A percentile compares a stretch with the other conserved stretches of the same genome.
These are phyloP conservation scores for Diaporthe humulicola DNA, from an alignment of 2,329 filamentous ascomycete species.

Conservation along the genomic window DNA sequence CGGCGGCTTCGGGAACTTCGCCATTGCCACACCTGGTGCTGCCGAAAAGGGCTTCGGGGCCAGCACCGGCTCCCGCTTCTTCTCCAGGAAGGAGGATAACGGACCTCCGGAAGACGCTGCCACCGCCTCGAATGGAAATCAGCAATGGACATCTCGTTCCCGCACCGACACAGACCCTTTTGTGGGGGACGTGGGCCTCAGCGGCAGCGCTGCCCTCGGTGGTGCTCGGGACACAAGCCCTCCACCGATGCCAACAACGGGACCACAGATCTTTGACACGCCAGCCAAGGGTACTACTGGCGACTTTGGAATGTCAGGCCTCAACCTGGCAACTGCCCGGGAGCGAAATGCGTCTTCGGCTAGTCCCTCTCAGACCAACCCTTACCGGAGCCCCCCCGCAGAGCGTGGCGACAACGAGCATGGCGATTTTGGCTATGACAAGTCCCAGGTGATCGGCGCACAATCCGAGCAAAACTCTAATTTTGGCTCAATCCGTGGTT, in stretches of 20 bases:
- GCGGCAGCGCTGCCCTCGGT: slow-evolving; percentile 80
- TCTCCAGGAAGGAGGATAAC: slow-evolving; percentile 65
- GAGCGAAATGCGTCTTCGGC: slow-evolving; percentile 76
- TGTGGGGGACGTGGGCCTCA: slow-evolving; percentile 72
- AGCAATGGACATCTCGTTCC: slow-evolving; percentile 71
- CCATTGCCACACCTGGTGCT: slow-evolving; percentile 70
- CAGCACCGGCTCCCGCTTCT: slow-evolving; percentile 73
- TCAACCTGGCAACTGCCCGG: slow-evolving; percentile 69
- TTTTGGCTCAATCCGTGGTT: slow-evolving; percentile 70
- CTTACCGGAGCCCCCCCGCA: slow-evolving; percentile 90
- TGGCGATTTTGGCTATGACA: slow-evolving; percentile 66
- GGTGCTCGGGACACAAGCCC: slow-evolving; percentile 79
- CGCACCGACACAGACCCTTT: slow-evolving; percentile 83
- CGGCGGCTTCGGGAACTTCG: slow-evolving; percentile 92
- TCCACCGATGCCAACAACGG: slow-evolving; percentile 48
- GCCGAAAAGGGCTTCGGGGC: slow-evolving; percentile 82
- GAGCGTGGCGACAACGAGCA: slow-evolving; percentile 70
- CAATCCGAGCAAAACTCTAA: slow-evolving; percentile 56
- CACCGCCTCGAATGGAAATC: slow-evolving; percentile 53
- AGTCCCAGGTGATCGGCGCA: slow-evolving; percentile 59
- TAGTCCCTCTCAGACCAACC: slow-evolving; percentile 96
- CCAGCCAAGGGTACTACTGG: slow-evolving; percentile 67
- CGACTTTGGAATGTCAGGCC: slow-evolving; percentile 74
- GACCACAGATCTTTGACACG: slow-evolving; percentile 60
- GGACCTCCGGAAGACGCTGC: slow-evolving; percentile 74